Evolutionary conservation across 306 rosid species (phyloP).

Genomic region (Oemleria cerasiformis): DNA sequence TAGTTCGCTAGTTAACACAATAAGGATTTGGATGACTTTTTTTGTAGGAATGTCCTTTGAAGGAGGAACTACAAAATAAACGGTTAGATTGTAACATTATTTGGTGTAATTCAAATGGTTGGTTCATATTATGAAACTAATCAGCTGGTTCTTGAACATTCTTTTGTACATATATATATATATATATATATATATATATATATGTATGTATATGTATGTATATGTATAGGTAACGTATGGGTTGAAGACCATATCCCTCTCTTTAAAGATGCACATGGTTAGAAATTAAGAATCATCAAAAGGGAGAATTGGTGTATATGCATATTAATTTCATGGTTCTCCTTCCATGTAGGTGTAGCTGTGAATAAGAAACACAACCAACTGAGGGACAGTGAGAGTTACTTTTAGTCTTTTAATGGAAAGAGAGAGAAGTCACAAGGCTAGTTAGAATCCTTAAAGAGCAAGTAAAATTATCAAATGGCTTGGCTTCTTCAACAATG

Average conservation of each 20-base stretch:
- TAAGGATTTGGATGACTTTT: too few species aligned
- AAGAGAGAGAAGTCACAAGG: background rate
- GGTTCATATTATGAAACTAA: too few species aligned
- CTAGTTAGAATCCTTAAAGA: conserved; percentile 11
- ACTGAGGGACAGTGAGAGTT: background rate
- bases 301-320: background rate
- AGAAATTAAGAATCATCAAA: background rate
- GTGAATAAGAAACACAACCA: conserved; percentile 2
- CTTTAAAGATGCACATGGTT: conserved; percentile 12
- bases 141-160: too few species aligned
- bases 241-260: background rate
- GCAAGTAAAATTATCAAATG: conserved; percentile 8
- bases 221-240: too few species aligned
- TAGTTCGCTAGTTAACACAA: too few species aligned
- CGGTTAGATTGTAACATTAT: too few species aligned
- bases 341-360: conserved; percentile 23
- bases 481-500: conserved; percentile 13
- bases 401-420: conserved; percentile 10
- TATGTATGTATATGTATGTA: too few species aligned
- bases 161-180: too few species aligned
- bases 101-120: too few species aligned
- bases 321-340: conserved; percentile 19
- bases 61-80: too few species aligned
- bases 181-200: background rate
- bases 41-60: too few species aligned